Evolutionary conservation across 139 green algal species (phyloP), one percentile per base, ranked within the genome.

Genomic region (Asterochloris erici): DNA sequence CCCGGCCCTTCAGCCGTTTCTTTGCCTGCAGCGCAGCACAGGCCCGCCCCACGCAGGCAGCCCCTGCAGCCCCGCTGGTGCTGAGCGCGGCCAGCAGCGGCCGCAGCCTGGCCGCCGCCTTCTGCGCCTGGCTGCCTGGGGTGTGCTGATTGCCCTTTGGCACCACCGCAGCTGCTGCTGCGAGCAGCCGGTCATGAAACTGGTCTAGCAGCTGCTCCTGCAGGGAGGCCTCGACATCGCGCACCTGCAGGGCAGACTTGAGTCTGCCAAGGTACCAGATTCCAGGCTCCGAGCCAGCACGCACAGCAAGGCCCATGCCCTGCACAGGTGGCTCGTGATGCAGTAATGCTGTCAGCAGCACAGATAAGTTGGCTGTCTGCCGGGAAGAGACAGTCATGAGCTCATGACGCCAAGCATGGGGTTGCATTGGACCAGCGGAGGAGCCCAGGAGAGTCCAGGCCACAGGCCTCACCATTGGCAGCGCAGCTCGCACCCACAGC

Each of bases 401-500:
- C 66, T 26, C 66, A 71, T 71, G 66, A 21, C 21, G 2, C 9
- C 66, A 21, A 71, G 17, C 4, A 21, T 26, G 66, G 21, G 66
- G n/a, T n/a, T 24, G 19, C 17, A 71, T 13, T 24, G 66, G 19
- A 71, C 21, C 19, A 61, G 24, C 27, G 10, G 0, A 4, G 23
- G 12, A 10, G 28, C 62, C 12, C 27, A 78, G 14, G 19, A 11
- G 10, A 15, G 16, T 38, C 13, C 10, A 78, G 29, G 14, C 27
- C 13, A 2, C 23, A 24, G 54, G n/a, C 70, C 80, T 77, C 26
- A 93, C 86, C n/a, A 94, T 84, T 0, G 91, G 93, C 83, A 96
- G 84, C 6, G 82, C 86, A 19, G 86, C 85, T 14, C 83, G 71
- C 28, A 92, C 86, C 91, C 91, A 96, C 27, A 94, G 81, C 73